Percentiles rank a stretch among this genome's conserved stretches.
Evolutionary conservation across 331 rosid species (phyloP).

Genomic region (Malus hybrid): DNA sequence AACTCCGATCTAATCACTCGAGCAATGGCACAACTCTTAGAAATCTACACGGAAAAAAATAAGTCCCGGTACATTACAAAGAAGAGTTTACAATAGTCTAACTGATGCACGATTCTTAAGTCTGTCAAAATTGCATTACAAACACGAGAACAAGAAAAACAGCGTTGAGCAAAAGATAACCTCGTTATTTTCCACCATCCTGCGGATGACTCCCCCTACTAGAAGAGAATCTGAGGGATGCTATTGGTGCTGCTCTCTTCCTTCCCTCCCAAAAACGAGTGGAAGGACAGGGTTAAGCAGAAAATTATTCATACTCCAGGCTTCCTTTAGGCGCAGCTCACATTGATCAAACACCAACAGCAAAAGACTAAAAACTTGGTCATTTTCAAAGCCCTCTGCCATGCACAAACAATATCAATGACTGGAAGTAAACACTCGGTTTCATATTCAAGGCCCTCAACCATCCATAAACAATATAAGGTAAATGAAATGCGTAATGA

Average conservation of each 20-base stretch:
- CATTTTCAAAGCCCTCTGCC: background rate
- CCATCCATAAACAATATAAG: background rate
- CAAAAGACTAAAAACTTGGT: background rate
- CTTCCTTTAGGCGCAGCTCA: background rate
- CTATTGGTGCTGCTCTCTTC: background rate
- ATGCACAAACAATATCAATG: background rate
- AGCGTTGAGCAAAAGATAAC: background rate
- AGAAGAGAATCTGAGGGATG: background rate
- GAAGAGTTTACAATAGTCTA: too few species aligned
- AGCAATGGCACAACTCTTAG: too few species aligned
- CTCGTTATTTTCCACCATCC: background rate
- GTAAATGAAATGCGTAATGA: background rate
- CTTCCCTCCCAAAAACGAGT: background rate
- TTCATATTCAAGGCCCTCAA: background rate
- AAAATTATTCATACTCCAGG: background rate
- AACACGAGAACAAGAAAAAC: background rate
- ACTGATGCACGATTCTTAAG: too few species aligned
- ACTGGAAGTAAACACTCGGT: background rate
- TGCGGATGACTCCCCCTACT: background rate
- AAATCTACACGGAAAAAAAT: too few species aligned
- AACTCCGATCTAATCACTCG: too few species aligned
- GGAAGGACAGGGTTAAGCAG: background rate
- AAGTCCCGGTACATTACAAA: too few species aligned
- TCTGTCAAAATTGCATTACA: background rate
- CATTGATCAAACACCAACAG: background rate